A percentile compares a stretch with the other conserved stretches of the same genome.
Conservation (phyloP, 1,139 yeast genomes). For the Candida tropicalis region DNA sequence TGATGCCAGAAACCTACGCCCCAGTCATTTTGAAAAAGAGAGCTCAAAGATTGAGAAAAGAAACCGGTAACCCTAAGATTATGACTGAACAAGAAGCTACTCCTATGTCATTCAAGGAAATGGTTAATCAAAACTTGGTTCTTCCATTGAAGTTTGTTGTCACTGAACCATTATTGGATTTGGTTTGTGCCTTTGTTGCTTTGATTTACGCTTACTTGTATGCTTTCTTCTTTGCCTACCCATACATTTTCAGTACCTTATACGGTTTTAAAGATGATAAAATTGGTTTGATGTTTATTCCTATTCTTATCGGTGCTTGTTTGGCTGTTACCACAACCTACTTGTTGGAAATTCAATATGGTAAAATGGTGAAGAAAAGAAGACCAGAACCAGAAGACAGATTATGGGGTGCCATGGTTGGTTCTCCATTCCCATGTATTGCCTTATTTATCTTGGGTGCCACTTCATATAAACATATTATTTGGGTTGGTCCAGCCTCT, state of each 20-base stretch:
- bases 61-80: conserved; percentile 78
- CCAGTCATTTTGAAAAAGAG: conserved; percentile 79
- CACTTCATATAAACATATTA: conserved; percentile 73
- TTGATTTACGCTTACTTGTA: conserved; percentile 83
- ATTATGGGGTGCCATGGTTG: conserved; percentile 84
- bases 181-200: conserved; percentile 84
- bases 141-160: conserved; percentile 75
- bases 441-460: conserved; percentile 89
- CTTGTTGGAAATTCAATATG: conserved; percentile 63
- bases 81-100: conserved; percentile 92
- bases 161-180: conserved; percentile 81
- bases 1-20: conserved; percentile 88
- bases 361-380: conserved; percentile 53
- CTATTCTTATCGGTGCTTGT: conserved; percentile 82
- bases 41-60: conserved; percentile 70
- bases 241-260: conserved; percentile 67
- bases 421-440: conserved; percentile 87
- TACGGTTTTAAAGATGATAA: conserved; percentile 69
- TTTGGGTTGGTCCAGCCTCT: conserved; percentile 96
- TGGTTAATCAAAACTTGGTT: conserved; percentile 65
- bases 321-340: conserved; percentile 76
- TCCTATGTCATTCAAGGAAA: conserved; percentile 65
- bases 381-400: conserved; percentile 86
- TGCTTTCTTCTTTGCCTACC: conserved; percentile 91
- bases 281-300: conserved; percentile 83